Percentiles rank a stretch among this genome's conserved stretches.
Conservation (phyloP, 371 early-diverging fungal genomes). For the Thermomucor indicae-seudaticae region DNA sequence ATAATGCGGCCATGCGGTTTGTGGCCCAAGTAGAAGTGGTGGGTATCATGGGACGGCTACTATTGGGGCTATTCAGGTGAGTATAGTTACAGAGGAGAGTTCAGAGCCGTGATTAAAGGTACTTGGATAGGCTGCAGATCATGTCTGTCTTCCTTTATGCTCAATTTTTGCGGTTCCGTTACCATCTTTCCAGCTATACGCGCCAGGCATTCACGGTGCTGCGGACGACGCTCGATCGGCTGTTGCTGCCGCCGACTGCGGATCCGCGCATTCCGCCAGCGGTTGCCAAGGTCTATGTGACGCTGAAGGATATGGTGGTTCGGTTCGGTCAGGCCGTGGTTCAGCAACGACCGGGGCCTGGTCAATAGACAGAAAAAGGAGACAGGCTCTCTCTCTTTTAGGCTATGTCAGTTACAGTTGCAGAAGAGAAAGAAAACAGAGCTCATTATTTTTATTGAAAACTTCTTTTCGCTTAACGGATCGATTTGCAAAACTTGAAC, state of each 20-base stretch:
- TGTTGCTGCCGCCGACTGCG: slow-evolving; percentile 51
- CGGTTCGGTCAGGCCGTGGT: slow-evolving; percentile 57
- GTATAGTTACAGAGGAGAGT: slow-evolving; percentile 8
- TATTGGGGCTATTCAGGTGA: slow-evolving; percentile 65
- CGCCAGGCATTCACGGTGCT: slow-evolving; percentile 60
- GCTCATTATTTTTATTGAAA: too few relatives aligned
- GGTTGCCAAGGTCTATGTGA: slow-evolving; percentile 52
- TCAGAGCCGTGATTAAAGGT: not conserved
- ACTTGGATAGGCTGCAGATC: slow-evolving; percentile 48
- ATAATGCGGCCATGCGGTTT: slow-evolving; percentile 64
- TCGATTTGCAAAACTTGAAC: too few relatives aligned
- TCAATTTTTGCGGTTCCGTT: slow-evolving; percentile 86
- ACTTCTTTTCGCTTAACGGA: too few relatives aligned
- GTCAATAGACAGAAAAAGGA: not conserved
- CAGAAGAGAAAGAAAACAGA: too few relatives aligned
- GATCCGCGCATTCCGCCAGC: slow-evolving; percentile 56
- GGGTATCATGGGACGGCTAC: slow-evolving; percentile 67
- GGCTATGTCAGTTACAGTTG: too few relatives aligned
- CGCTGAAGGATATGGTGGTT: slow-evolving; percentile 45
- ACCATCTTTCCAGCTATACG: slow-evolving; percentile 67
- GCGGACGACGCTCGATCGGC: slow-evolving; percentile 46
- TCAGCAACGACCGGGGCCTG: slow-evolving; percentile 37
- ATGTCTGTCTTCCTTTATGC: slow-evolving; percentile 75
- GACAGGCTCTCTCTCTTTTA: not conserved
- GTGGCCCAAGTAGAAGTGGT: slow-evolving; percentile 81